phyloP scores from a whole-genome alignment of 2,329 filamentous ascomycete species.

The Fusarium tjaetaba region DNA sequence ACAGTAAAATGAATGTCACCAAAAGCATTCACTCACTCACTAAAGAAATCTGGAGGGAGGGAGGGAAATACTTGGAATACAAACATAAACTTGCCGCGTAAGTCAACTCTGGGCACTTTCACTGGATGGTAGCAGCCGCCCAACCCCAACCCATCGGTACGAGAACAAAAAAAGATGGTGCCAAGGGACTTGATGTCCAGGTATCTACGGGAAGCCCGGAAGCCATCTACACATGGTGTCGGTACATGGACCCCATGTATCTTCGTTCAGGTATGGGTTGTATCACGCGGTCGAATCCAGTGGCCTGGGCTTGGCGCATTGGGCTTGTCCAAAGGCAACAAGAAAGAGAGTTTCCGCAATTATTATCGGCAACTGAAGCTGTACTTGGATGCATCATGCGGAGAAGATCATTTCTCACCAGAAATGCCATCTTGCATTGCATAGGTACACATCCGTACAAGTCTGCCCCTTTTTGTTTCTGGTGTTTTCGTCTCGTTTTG shows the following conservation, averaged over 20 bases:
- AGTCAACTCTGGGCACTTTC: slow-evolving; percentile 11
- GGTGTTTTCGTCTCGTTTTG: slow-evolving; percentile 14
- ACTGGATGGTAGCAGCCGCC: slow-evolving; percentile 23
- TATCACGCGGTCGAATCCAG: slow-evolving; percentile 20
- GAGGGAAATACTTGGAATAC: slow-evolving; percentile 10
- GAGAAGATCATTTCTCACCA: background rate
- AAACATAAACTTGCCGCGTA: slow-evolving; percentile 13
- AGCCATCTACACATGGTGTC: background rate
- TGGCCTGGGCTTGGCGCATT: slow-evolving; percentile 23
- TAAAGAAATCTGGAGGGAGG: background rate
- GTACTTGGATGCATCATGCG: slow-evolving; percentile 1
- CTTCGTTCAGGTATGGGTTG: background rate
- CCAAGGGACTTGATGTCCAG: background rate
- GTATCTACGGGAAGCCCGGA: slow-evolving; percentile 11
- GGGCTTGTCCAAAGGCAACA: slow-evolving; percentile 8
- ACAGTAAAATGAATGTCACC: background rate
- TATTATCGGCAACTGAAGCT: background rate
- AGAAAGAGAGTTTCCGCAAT: background rate
- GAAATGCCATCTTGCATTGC: slow-evolving; percentile 2
- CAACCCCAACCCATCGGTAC: slow-evolving; percentile 15
- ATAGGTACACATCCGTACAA: background rate
- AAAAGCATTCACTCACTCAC: background rate
- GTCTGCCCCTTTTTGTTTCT: background rate
- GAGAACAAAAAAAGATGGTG: slow-evolving; percentile 10
- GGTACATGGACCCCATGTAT: slow-evolving; percentile 9